Percentiles rank a stretch among this genome's conserved stretches.
Conservation (phyloP, 768 basidiomycete genomes). For the Paxillus involutus region DNA sequence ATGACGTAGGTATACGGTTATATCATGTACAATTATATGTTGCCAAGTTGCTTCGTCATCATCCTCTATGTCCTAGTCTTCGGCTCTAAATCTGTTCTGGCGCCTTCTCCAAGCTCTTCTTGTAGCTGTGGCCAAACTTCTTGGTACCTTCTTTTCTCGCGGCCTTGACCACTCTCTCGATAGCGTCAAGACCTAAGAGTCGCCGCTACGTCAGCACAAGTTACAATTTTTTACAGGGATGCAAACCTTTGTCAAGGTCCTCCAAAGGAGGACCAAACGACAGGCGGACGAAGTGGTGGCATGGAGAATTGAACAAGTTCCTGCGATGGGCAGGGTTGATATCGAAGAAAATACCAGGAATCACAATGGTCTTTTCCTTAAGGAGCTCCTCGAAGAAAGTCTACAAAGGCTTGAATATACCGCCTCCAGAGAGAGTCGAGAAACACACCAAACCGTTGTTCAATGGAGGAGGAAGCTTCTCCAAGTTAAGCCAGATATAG, state of each 20-base stretch:
- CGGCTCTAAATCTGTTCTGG: constrained; percentile 21
- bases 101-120: constrained; percentile 49
- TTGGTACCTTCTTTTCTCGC: constrained; percentile 60
- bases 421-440: background rate
- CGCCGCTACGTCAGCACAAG: background rate
- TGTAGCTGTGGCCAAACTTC: constrained; percentile 71
- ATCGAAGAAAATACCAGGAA: constrained; percentile 90
- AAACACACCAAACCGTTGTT: constrained; percentile 79
- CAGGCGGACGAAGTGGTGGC: constrained; percentile 86
- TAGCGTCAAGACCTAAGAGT: constrained; percentile 74
- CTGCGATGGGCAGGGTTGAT: constrained; percentile 78
- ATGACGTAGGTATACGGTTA: background rate
- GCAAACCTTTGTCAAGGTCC: constrained; percentile 72
- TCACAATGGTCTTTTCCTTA: constrained; percentile 88
- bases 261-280: constrained; percentile 83
- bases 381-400: constrained; percentile 95
- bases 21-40: background rate
- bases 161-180: constrained; percentile 72
- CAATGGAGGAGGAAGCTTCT: constrained; percentile 73
- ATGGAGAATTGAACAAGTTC: constrained; percentile 87
- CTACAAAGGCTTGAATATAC: constrained; percentile 28
- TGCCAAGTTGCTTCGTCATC: background rate
- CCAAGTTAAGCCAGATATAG: constrained; percentile 92
- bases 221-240: background rate
- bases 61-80: background rate